Conservation (phyloP, 177 flowering plant species). For the Vitis hybrid region DNA sequence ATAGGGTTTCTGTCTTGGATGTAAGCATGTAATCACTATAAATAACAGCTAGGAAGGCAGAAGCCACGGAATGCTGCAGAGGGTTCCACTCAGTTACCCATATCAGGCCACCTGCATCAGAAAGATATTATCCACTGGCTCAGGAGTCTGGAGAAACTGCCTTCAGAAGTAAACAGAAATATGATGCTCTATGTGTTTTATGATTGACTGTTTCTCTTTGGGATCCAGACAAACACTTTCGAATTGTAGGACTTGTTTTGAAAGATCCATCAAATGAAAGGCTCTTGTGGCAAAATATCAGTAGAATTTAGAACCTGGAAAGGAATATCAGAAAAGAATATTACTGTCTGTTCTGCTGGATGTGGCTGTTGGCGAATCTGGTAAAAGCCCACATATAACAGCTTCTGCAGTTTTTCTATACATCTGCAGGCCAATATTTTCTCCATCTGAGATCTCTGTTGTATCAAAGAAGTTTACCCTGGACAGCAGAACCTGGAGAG, state of each 20-base stretch:
- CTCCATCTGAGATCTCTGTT: conserved; percentile 28
- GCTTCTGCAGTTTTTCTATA: conserved; percentile 77
- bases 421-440: conserved; percentile 41
- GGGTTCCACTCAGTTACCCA: conserved; percentile 75
- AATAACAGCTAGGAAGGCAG: conserved; percentile 74
- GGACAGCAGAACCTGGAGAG: conserved; percentile 68
- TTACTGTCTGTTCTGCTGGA: conserved; percentile 75
- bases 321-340: background rate
- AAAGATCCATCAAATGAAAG: no score
- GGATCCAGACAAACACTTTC: no score
- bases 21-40: conserved; percentile 91
- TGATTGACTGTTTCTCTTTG: no score
- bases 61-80: conserved; percentile 74
- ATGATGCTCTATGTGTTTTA: no score
- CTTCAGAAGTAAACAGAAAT: background rate
- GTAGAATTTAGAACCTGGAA: background rate
- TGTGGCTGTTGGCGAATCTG: conserved; percentile 86
- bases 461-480: conserved; percentile 61
- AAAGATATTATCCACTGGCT: background rate
- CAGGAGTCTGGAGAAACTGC: no score
- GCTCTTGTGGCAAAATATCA: background rate
- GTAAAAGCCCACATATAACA: conserved; percentile 74
- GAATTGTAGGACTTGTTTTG: no score
- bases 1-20: conserved; percentile 43
- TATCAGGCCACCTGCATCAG: conserved; percentile 67